These are phyloP conservation scores for Kickxella alabastrina DNA, from an alignment of 192 early-diverging fungal species.

Conservation along the genomic window DNA sequence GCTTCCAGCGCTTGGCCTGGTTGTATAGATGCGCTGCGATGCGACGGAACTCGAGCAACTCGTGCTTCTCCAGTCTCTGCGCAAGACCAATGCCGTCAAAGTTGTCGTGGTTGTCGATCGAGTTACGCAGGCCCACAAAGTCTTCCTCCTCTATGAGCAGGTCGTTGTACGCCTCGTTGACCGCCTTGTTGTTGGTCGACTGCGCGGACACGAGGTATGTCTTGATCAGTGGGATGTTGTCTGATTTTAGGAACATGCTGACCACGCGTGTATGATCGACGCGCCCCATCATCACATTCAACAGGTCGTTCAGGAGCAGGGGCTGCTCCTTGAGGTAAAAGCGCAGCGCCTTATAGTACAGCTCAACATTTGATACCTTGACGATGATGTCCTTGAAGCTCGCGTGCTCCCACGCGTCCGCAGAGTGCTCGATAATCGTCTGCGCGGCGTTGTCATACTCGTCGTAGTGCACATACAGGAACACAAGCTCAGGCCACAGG, in stretches of 20 bases:
- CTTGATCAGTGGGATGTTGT: constrained; percentile 96
- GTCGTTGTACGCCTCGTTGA: constrained; percentile 95
- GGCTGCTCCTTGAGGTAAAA: constrained; percentile 98
- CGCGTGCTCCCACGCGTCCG: constrained; percentile 94
- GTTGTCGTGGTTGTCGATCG: constrained; percentile 91
- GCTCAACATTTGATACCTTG: constrained; percentile 95
- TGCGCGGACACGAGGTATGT: constrained; percentile 95
- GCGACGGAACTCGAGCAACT: constrained; percentile 94
- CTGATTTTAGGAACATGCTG: constrained; percentile 95
- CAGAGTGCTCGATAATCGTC: constrained; percentile 93
- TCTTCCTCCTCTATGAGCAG: constrained; percentile 98
- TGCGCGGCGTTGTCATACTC: constrained; percentile 97
- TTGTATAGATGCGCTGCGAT: constrained; percentile 96
- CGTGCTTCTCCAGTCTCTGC: constrained; percentile 90
- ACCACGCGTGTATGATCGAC: constrained; percentile 98
- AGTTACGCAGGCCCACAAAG: constrained; percentile 86
- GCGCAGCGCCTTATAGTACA: constrained; percentile 96
- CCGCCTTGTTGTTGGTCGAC: constrained; percentile 85
- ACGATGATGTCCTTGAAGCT: constrained; percentile 96
- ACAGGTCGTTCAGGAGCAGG: constrained; percentile 85
- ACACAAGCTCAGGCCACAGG: constrained; percentile 96
- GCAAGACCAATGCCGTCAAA: constrained; percentile 93
- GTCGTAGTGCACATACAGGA: constrained; percentile 98
- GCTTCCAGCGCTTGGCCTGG: constrained; percentile 93
- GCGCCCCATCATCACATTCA: constrained; percentile 81